Evolutionary conservation across 1,284 basidiomycete species (phyloP).

Genomic region (Naganishia sp.): DNA sequence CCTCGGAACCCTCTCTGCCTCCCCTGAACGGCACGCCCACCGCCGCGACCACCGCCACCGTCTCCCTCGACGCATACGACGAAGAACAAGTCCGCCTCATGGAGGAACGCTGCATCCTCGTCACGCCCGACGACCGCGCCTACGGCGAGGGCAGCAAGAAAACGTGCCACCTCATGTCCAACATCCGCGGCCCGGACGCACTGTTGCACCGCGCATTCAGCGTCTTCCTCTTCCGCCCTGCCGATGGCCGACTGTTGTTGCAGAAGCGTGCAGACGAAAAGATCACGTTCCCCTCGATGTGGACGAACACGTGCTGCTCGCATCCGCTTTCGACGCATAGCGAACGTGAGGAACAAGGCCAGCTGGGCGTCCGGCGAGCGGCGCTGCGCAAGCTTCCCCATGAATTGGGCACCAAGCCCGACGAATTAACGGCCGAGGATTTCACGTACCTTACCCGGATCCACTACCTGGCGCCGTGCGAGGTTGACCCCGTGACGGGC

Average conservation of each 20-base stretch:
- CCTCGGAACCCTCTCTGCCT: constrained; percentile 15
- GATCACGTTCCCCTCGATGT: constrained; percentile 99
- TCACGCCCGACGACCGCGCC: constrained; percentile 82
- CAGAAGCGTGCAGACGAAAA: constrained; percentile 96
- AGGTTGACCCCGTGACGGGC: constrained; percentile 21
- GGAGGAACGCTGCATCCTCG: constrained; percentile 96
- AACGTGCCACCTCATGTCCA: constrained; percentile 94
- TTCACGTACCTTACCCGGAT: constrained; percentile 96
- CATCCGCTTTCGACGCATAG: constrained; percentile 77
- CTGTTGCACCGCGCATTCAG: constrained; percentile 98
- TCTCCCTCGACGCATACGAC: constrained; percentile 52
- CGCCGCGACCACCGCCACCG: constrained; percentile 14
- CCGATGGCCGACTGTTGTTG: constrained; percentile 89
- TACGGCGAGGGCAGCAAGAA: constrained; percentile 96
- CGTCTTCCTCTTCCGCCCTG: constrained; percentile 92
- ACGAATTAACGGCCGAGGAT: constrained; percentile 74
- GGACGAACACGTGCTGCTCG: constrained; percentile 99
- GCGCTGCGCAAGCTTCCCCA: constrained; percentile 95
- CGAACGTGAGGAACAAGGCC: constrained; percentile 76
- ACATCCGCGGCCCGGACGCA: constrained; percentile 76
- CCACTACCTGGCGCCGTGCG: constrained; percentile 92
- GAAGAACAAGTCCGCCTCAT: constrained; percentile 70
- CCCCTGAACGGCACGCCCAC: constrained; percentile 1
- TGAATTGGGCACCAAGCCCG: constrained; percentile 85
- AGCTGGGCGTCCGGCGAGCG: constrained; percentile 83